Base-by-base conservation (phyloP, 2,329 filamentous ascomycete species). In the Ophiostoma sp. region DNA sequence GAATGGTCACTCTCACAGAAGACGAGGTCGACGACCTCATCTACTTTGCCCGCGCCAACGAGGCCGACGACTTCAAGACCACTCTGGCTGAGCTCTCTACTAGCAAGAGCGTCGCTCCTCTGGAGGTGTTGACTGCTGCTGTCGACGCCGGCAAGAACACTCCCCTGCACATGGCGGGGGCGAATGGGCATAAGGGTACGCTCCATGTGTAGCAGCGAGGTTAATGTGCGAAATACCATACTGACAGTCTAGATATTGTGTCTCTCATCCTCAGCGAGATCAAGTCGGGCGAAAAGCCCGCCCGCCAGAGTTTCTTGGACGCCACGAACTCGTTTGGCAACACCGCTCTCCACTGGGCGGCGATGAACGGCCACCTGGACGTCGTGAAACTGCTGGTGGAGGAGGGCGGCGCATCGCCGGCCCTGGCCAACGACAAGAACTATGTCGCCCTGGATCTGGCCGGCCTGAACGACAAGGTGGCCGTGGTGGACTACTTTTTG, bases 321-420 rank as follows among this genome's bases (percentile, higher is more conserved):
- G 84, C 87, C 2, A 86, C 88, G 75, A 99, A 99, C 79, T 85
- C 90, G 75, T 91, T 92, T 63, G 95, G 94, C 61, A 98, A 98
- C 84, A 98, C 95, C 0, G 89, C 94, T 0, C 85, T 99, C 73
- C 96, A 99, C 83, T 98, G 95, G 95, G 95, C 95, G 0, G 93
- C 94, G 0, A 84, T 98, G 72, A 96, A 97, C 72, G 95, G 95
- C 1, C 95, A 98, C 79, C 84, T 98, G 2, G 88, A 91, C 6
- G 89, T 90, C 3, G 93, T 97, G 7, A 93, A 95, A 84, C 83
- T 90, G 0, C 87, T 99, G 15, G 86, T 97, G 1, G 89, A 90
- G 61, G 85, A 89, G 2, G 94, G 93, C 2, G 94, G 94, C 1
- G 94, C 94, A 0, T 91, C 94, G 74, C 90, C 94, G 4, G 90